Evolutionary conservation across 73 alveolate species (phyloP).

Genomic region (Blepharisma stoltei): DNA sequence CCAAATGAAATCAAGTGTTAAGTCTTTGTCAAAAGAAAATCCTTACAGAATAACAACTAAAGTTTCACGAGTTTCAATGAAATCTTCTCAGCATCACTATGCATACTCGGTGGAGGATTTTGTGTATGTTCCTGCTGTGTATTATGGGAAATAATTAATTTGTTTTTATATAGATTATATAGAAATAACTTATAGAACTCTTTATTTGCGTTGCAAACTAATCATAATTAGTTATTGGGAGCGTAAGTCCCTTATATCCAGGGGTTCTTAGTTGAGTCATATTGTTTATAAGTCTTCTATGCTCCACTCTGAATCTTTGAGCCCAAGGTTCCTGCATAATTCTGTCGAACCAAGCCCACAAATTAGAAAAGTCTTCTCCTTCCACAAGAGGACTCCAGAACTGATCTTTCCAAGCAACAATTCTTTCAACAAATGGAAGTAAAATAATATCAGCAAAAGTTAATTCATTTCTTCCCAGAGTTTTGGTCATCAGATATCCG

Average conservation of each 20-base stretch:
- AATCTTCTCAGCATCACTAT: too few species aligned
- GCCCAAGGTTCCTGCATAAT: background rate
- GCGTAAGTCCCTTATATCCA: background rate
- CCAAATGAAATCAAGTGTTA: too few species aligned
- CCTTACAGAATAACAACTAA: too few species aligned
- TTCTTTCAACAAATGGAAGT: constrained; percentile 1
- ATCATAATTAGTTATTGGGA: constrained; percentile 13
- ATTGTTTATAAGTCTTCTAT: background rate
- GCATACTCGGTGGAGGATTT: too few species aligned
- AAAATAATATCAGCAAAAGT: constrained; percentile 25
- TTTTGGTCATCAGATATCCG: background rate
- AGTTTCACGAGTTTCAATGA: too few species aligned
- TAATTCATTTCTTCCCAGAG: background rate
- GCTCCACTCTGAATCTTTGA: background rate
- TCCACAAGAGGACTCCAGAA: background rate
- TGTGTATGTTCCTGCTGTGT: too few species aligned
- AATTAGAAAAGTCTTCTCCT: background rate
- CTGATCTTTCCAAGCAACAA: background rate
- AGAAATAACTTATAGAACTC: too few species aligned
- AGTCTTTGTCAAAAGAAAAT: too few species aligned
- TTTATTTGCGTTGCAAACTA: background rate
- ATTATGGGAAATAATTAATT: too few species aligned
- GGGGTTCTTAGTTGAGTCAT: background rate
- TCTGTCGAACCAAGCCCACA: background rate
- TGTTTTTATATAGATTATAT: too few species aligned